Evolutionary conservation across 176 grass and related monocot genomes (phyloP), one percentile per base, ranked within the genome.

Genomic region (Lolium perenne): DNA sequence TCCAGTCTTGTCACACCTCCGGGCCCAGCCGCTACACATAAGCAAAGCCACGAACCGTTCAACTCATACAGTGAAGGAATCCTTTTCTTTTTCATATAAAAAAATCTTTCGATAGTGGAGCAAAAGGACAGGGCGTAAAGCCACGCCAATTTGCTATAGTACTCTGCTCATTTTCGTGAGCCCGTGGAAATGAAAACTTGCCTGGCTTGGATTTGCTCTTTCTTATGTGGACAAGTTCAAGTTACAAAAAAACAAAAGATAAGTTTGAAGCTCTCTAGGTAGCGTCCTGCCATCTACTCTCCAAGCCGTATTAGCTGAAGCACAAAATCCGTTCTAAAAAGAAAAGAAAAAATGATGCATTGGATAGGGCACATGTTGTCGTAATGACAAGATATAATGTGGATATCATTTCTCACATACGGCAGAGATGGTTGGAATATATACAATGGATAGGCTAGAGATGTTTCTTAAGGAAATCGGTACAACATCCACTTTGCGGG

Each of bases 401-500:
- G 73, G 48, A 76, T 32, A 63, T 63, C 5, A 23, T 6, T 26
- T 5, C 60, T 63, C 2, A 13, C 25, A 65, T 65, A 65, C 61
- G 45, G 70, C 14, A 51, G 6, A 74, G 7, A 51, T 50, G 22
- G 6, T 21, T 26, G 21, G 15, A 7, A 20, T 6, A 35, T 26
- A 74, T 65, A 15, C 32, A 65, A 15, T 65, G 62, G 23, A 65
- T 32, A 16, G 0, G 64, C 6, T 68, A 38, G 29, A 68, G 64
- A 83, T 83, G 61, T 18, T 20, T 57, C 5, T 35, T 84, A 45
- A 79, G 22, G 63, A 84, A 79, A 40, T 77, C 50, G 61, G 76
- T 69, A 57, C 10, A 69, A 16, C 65, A 57, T 79, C 75, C 9
- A 73, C 16, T 80, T 72, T 35, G 41, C 20, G 15, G 74, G 45